phyloP scores from a whole-genome alignment of 331 rosid species.

The Rhamnella rubrinervis region DNA sequence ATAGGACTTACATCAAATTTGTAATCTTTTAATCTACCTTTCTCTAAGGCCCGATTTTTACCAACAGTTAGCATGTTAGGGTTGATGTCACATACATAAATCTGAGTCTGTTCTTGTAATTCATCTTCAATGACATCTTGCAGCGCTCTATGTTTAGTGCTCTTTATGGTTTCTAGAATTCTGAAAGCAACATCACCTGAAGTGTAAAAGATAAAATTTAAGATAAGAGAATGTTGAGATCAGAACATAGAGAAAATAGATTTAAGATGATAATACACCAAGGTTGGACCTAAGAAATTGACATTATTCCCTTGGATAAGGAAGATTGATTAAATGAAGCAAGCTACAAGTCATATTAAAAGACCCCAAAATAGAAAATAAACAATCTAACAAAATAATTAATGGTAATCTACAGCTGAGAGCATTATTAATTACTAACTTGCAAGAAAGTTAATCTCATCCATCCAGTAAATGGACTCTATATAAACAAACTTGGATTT shows the following conservation, averaged over 20 bases:
- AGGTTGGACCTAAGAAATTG: too few species aligned
- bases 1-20: constrained; percentile 8
- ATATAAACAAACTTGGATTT: not conserved
- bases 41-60: constrained; percentile 60
- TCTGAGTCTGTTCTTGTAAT: constrained; percentile 60
- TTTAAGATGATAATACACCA: not conserved
- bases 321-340: not conserved
- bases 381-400: not conserved
- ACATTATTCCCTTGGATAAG: not conserved
- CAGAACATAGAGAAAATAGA: not conserved
- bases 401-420: not conserved
- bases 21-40: constrained; percentile 46
- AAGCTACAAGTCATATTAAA: constrained; percentile 1
- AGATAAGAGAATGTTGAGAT: not conserved
- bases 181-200: constrained; percentile 97
- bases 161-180: constrained; percentile 65
- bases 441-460: not conserved
- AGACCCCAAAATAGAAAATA: not conserved
- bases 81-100: constrained; percentile 86
- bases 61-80: constrained; percentile 87
- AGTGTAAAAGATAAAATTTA: constrained; percentile 28
- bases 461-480: not conserved
- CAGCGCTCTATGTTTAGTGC: constrained; percentile 61
- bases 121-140: constrained; percentile 49
- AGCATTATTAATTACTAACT: not conserved